Conservation (phyloP, 2,329 filamentous ascomycete species). For the Apiospora aurea region DNA sequence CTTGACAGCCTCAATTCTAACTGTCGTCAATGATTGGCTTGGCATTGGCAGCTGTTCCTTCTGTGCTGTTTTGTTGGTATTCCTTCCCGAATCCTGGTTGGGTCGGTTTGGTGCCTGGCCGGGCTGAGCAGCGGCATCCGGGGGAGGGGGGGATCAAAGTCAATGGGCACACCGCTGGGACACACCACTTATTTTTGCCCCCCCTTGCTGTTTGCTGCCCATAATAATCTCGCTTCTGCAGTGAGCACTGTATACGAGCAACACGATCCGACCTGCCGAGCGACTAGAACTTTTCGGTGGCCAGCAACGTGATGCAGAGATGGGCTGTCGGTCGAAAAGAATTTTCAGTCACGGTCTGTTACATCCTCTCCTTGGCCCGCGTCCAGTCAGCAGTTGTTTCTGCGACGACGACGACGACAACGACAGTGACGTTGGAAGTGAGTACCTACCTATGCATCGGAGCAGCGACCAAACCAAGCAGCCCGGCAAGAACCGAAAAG, state of each 20-base stretch:
- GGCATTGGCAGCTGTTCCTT: background rate
- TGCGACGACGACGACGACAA: background rate
- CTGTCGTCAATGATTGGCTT: background rate
- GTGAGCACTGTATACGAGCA: slow-evolving; percentile 10
- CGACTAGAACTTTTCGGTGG: background rate
- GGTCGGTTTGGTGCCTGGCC: slow-evolving; percentile 13
- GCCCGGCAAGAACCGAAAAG: slow-evolving; percentile 7
- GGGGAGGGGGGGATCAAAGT: background rate
- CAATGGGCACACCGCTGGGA: background rate
- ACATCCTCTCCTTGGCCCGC: background rate
- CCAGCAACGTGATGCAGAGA: background rate
- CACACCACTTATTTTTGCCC: background rate
- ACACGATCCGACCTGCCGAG: background rate
- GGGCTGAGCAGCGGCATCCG: background rate
- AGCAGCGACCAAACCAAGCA: background rate
- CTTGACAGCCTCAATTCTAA: background rate
- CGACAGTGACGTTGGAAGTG: background rate
- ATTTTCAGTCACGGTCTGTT: background rate
- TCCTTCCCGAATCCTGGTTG: background rate
- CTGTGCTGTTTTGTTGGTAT: background rate
- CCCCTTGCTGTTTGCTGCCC: slow-evolving; percentile 3
- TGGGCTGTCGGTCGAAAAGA: background rate
- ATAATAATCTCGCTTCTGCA: background rate
- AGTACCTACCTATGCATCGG: background rate
- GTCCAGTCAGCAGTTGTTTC: background rate